A percentile compares a stretch with the other conserved stretches of the same genome.
Conservation (phyloP, 768 basidiomycete genomes). For the Lactifluus hygrophoroides region DNA sequence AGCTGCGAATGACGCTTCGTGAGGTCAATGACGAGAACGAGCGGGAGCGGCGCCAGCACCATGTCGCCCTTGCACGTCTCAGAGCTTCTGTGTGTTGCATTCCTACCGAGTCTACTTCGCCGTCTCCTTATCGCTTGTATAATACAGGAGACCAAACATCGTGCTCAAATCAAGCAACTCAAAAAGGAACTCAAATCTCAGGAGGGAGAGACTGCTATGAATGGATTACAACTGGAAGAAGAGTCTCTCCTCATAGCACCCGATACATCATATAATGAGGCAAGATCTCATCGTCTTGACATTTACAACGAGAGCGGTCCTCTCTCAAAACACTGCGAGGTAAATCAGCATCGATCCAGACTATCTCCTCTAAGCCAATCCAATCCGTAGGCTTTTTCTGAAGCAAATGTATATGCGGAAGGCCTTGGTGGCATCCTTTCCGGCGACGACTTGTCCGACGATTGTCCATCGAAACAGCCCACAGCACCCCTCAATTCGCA, state of each 20-base stretch:
- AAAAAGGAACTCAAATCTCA: not conserved
- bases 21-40: not conserved
- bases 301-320: not conserved
- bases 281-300: constrained; percentile 8
- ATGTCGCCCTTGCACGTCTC: not conserved
- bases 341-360: not conserved
- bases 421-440: not conserved
- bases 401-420: not conserved
- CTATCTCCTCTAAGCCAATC: not conserved
- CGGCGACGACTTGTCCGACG: not conserved
- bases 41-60: not conserved
- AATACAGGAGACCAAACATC: constrained; percentile 3
- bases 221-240: not conserved
- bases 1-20: not conserved
- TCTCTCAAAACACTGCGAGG: not conserved
- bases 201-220: not conserved
- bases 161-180: constrained; percentile 12
- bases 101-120: not conserved
- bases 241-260: constrained; percentile 9
- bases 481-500: not conserved
- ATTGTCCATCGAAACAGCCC: not conserved
- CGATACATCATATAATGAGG: not conserved
- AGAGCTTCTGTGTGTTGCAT: constrained; percentile 7
- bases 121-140: not conserved
- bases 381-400: not conserved